Percentiles rank a stretch among this genome's conserved stretches.
Conservation (phyloP, 805 yeast genomes). For the Metschnikowia noctiluminum region DNA sequence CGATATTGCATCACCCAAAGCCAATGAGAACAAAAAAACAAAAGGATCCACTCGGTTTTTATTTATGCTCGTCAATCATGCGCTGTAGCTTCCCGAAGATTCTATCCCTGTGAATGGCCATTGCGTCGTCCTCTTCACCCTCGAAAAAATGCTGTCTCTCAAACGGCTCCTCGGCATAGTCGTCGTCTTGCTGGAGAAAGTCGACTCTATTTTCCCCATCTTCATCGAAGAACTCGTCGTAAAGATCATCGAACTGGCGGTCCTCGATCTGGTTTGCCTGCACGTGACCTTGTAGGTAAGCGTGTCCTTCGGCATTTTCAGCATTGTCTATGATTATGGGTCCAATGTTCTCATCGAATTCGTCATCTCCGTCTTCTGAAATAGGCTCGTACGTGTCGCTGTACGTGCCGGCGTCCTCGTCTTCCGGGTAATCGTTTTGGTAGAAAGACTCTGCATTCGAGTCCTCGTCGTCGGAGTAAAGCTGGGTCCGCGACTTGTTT, state of each 20-base stretch:
- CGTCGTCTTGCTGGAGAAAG: conserved; percentile 13
- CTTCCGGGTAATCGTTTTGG: conserved; percentile 92
- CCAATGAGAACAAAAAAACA: no score
- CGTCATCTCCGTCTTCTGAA: conserved; percentile 15
- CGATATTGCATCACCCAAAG: no score
- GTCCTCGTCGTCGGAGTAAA: conserved; percentile 69
- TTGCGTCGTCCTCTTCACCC: conserved; percentile 53
- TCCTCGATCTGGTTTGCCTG: conserved; percentile 17
- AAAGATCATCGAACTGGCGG: conserved; percentile 18
- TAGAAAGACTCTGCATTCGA: conserved; percentile 91
- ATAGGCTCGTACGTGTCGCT: conserved; percentile 13
- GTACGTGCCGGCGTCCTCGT: conserved; percentile 59
- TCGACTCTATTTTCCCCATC: conserved; percentile 33
- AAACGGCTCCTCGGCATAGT: conserved; percentile 15
- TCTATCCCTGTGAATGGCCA: conserved; percentile 61
- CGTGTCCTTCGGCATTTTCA: conserved; percentile 14
- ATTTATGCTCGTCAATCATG: conserved; percentile 44
- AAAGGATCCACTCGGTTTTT: no score
- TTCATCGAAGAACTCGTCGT: conserved; percentile 28
- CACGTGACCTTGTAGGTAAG: conserved; percentile 19
- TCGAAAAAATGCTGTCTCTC: conserved; percentile 54
- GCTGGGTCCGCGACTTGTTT: conserved; percentile 20
- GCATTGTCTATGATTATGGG: conserved; percentile 14
- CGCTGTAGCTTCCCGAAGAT: conserved; percentile 56
- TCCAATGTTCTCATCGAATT: conserved; percentile 14